These are phyloP conservation scores for Talaromyces rugulosus DNA, from an alignment of 2,329 filamentous ascomycete genomes.

Conservation along the genomic window DNA sequence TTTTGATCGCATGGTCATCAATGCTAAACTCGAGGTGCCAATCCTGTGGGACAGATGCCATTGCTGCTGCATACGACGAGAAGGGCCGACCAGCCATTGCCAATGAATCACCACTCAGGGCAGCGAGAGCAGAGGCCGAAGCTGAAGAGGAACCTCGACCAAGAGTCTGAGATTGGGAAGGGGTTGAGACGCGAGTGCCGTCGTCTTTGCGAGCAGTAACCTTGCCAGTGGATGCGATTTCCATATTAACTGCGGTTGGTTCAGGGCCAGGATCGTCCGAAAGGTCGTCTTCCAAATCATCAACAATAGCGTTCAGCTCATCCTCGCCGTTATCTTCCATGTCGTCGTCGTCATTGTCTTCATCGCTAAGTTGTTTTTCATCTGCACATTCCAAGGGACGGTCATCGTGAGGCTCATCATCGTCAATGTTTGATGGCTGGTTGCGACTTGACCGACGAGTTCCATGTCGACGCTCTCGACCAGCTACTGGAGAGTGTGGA, in stretches of 20 bases:
- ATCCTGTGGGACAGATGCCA: slow-evolving; percentile 77
- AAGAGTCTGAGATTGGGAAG: slow-evolving; percentile 54
- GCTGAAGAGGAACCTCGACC: slow-evolving; percentile 39
- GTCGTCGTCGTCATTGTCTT: slow-evolving; percentile 56
- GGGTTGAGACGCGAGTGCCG: slow-evolving; percentile 79
- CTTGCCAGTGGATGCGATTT: slow-evolving; percentile 79
- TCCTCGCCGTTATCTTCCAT: slow-evolving; percentile 56
- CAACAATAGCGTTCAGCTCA: slow-evolving; percentile 81
- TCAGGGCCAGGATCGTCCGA: slow-evolving; percentile 70
- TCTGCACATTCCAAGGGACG: slow-evolving; percentile 87
- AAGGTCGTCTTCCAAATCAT: slow-evolving; percentile 81
- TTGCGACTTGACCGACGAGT: slow-evolving; percentile 63
- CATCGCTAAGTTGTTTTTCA: slow-evolving; percentile 75
- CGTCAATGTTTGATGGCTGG: slow-evolving; percentile 50
- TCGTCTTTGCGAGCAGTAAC: slow-evolving; percentile 90
- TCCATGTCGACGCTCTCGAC: slow-evolving; percentile 35
- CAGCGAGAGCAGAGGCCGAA: slow-evolving; percentile 19
- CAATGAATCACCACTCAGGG: slow-evolving; percentile 39
- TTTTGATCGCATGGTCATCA: slow-evolving; percentile 70
- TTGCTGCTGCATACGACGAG: slow-evolving; percentile 74
- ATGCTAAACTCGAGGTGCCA: slow-evolving; percentile 98
- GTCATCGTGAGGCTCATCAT: slow-evolving; percentile 59
- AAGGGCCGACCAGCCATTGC: slow-evolving; percentile 57
- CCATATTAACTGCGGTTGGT: slow-evolving; percentile 84
- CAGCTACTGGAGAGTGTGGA: slow-evolving; percentile 31